Evolutionary conservation across 768 basidiomycete species (phyloP), one percentile per base, ranked within the genome.

Genomic region (Leccinum ochraceum): DNA sequence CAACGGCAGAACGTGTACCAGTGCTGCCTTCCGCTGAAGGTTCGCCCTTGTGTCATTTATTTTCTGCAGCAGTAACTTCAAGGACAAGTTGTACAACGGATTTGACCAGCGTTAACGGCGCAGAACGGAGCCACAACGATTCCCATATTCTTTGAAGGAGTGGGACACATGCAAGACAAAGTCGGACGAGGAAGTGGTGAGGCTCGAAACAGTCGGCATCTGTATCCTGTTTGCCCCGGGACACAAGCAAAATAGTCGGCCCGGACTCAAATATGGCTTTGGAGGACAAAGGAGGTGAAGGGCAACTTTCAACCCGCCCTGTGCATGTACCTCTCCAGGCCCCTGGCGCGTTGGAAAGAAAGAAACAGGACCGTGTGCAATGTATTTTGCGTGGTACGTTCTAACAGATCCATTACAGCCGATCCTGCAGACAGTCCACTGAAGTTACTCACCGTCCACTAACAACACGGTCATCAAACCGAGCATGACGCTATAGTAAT

Each of bases 131-230:
- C 95, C 96, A 98, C 1, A 82, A 69, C 4, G 94, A 84, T 58
- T 87, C 81, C 97, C 97, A 98, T 20, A 95, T 78, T 7, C 80
- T 79, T 30, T 77, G 79, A 14, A 92, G 66, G 13, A 90, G 70
- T 0, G 94, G 92, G 22, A 94, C 75, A 22, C 87, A 79, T 2
- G 84, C 81, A 30, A 86, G 74, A 39, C 97, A 87, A 60, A 96
- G 78, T 60, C 82, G 86, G 64, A 98, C 88, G 54, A 98, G 82
- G 74, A 96, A 92, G 69, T 92, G 90, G 69, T 89, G 86, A 0
- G 93, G 84, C 66, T 94, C 90, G 62, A 96, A 95, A 71, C 88
- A 92, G 37, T 86, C 88, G 6, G 80, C 74, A 65, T 95, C 89
- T 1, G 84, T 87, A 22, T 90, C 87, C 69, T 85, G 84, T 72